Percentiles rank a stretch among this genome's conserved stretches.
phyloP scores from a whole-genome alignment of 805 yeast species.

The Lipomyces lipofer region DNA sequence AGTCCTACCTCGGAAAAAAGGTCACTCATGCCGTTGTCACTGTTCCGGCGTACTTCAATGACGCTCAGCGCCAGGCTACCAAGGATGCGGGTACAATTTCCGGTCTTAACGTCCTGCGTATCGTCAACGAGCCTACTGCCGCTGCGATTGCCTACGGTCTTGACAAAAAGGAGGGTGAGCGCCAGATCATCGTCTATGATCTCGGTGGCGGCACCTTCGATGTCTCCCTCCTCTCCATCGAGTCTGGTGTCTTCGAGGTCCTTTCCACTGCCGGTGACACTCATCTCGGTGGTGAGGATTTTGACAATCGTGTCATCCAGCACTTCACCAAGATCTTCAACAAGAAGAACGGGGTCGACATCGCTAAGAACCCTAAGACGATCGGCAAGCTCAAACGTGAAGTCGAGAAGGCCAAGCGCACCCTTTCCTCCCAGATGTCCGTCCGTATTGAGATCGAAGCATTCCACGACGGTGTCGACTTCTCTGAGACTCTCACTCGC shows the following conservation, averaged over 20 bases:
- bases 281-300: constrained; percentile 98
- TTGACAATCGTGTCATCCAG: constrained; percentile 93
- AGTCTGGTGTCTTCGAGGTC: constrained; percentile 95
- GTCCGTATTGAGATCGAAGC: constrained; percentile 96
- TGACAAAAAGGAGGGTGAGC: constrained; percentile 59
- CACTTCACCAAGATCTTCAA: constrained; percentile 93
- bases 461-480: constrained; percentile 90
- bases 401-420: constrained; percentile 97
- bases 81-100: constrained; percentile 97
- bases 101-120: constrained; percentile 90
- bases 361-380: constrained; percentile 78
- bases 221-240: constrained; percentile 89
- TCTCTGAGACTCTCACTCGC: constrained; percentile 91
- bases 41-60: constrained; percentile 96
- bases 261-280: constrained; percentile 92
- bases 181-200: constrained; percentile 87
- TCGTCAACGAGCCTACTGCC: constrained; percentile 96
- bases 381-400: constrained; percentile 93
- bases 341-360: constrained; percentile 88
- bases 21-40: constrained; percentile 93
- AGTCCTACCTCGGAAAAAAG: constrained; percentile 78
- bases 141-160: constrained; percentile 99
- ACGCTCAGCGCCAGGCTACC: constrained; percentile 97
- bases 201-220: constrained; percentile 99
- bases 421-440: constrained; percentile 91